Evolutionary conservation across 139 green algal genomes (phyloP).

Genomic region (Cymbomonas tetramitiformis): DNA sequence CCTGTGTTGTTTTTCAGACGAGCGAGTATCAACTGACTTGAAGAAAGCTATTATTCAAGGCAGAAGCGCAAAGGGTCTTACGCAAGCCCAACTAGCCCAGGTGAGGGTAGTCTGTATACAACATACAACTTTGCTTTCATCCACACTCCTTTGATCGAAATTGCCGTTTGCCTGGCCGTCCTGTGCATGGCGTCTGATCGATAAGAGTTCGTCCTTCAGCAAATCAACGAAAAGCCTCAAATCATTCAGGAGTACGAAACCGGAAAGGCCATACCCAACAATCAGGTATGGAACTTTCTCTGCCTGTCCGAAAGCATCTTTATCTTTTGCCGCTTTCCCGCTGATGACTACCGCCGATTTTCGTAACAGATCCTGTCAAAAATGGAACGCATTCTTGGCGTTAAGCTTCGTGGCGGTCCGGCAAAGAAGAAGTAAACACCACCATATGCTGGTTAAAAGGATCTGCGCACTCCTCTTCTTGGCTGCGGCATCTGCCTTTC

Average conservation of each 20-base stretch:
- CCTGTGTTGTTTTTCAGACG: too few relatives aligned
- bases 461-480: too few relatives aligned
- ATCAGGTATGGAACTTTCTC: too few relatives aligned
- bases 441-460: too few relatives aligned
- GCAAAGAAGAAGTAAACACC: too few relatives aligned
- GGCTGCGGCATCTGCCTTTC: too few relatives aligned
- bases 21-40: conserved; percentile 73
- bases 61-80: conserved; percentile 86
- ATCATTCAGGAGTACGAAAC: conserved; percentile 86
- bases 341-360: too few relatives aligned
- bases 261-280: conserved; percentile 89
- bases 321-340: not conserved
- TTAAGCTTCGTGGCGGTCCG: conserved; percentile 36
- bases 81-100: conserved; percentile 77
- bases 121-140: conserved; percentile 28
- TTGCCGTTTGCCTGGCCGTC: not conserved
- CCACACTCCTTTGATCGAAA: not conserved
- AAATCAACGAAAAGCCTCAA: conserved; percentile 90
- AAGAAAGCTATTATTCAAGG: conserved; percentile 85
- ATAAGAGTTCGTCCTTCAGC: conserved; percentile 35
- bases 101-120: too few relatives aligned
- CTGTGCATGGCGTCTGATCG: not conserved
- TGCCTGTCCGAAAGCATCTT: not conserved
- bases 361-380: conserved; percentile 79
- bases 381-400: conserved; percentile 69